phyloP scores from a whole-genome alignment of 1,139 yeast species.

The Scheffersomyces segobiensis region DNA sequence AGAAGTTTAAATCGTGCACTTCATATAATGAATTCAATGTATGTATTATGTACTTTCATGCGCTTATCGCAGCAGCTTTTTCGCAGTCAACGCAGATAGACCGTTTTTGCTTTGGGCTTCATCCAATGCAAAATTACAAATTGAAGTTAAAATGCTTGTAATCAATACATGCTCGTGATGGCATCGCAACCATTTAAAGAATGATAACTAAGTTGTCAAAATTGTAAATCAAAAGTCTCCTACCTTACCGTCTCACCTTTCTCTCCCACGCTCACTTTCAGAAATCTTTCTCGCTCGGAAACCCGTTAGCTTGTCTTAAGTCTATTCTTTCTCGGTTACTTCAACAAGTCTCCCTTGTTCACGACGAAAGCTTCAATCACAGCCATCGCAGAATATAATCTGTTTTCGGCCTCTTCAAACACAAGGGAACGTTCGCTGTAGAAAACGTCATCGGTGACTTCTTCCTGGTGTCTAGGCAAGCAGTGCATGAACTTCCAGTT shows the following conservation, averaged over 20 bases:
- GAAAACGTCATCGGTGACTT: slow-evolving; percentile 90
- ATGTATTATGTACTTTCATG: not conserved
- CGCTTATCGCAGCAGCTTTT: not conserved
- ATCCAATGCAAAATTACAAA: not conserved
- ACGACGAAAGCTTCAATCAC: slow-evolving; percentile 86
- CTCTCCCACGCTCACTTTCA: slow-evolving; percentile 1
- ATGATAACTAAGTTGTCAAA: too few species aligned
- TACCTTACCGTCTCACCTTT: slow-evolving; percentile 2
- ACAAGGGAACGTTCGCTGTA: slow-evolving; percentile 83
- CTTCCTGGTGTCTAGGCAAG: slow-evolving; percentile 92
- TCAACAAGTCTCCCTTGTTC: slow-evolving; percentile 62
- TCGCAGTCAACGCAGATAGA: not conserved
- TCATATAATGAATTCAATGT: not conserved
- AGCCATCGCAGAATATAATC: slow-evolving; percentile 95
- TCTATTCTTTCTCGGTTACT: not conserved
- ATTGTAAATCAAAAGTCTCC: not conserved
- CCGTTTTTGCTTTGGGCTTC: not conserved
- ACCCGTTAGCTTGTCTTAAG: too few species aligned
- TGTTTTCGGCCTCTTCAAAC: slow-evolving; percentile 93
- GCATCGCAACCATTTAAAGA: not conserved
- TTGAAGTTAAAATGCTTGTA: not conserved
- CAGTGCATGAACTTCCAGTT: slow-evolving; percentile 96
- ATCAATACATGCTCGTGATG: not conserved
- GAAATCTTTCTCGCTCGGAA: too few species aligned
- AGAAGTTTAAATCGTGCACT: not conserved